These are phyloP conservation scores for Coemansia sp. DNA, from an alignment of 192 early-diverging fungal genomes.

Conservation along the genomic window DNA sequence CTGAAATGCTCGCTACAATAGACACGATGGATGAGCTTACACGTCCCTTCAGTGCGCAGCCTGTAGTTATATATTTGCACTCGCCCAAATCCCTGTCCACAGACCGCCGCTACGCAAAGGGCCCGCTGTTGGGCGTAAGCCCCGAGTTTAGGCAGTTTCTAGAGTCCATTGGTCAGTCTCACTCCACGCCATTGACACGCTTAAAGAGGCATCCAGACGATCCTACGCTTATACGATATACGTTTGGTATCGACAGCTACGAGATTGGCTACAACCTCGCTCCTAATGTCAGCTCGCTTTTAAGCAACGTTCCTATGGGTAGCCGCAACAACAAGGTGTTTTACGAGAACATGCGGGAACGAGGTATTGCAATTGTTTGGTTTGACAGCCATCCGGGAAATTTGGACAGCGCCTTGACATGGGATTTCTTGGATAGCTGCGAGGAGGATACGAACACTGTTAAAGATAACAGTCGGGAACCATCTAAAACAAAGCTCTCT, in stretches of 20 bases:
- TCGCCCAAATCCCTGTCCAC: constrained; percentile 38
- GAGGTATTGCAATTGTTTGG: constrained; percentile 50
- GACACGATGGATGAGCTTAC: constrained; percentile 45
- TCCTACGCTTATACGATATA: constrained; percentile 27
- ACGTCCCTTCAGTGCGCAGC: constrained; percentile 35
- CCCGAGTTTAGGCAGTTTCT: constrained; percentile 38
- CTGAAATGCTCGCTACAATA: constrained; percentile 31
- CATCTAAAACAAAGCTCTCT: neutral
- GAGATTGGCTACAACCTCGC: constrained; percentile 49
- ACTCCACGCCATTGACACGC: constrained; percentile 13
- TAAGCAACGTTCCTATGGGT: constrained; percentile 30
- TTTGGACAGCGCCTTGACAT: constrained; percentile 26
- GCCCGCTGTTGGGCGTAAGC: constrained; percentile 37
- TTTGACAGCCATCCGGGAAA: constrained; percentile 35
- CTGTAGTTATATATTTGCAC: constrained; percentile 42
- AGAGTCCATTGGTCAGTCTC: constrained; percentile 17
- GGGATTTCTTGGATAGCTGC: constrained; percentile 35
- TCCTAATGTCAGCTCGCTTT: constrained; percentile 50
- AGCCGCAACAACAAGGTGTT: constrained; percentile 32
- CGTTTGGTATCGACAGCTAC: constrained; percentile 30
- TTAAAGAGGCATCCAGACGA: constrained; percentile 25
- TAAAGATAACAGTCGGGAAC: neutral
- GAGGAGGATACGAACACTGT: neutral
- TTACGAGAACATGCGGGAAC: constrained; percentile 24
- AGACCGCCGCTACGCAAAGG: constrained; percentile 32